Base-by-base conservation (phyloP, 495 filamentous ascomycete species). In the Cercophora samala region DNA sequence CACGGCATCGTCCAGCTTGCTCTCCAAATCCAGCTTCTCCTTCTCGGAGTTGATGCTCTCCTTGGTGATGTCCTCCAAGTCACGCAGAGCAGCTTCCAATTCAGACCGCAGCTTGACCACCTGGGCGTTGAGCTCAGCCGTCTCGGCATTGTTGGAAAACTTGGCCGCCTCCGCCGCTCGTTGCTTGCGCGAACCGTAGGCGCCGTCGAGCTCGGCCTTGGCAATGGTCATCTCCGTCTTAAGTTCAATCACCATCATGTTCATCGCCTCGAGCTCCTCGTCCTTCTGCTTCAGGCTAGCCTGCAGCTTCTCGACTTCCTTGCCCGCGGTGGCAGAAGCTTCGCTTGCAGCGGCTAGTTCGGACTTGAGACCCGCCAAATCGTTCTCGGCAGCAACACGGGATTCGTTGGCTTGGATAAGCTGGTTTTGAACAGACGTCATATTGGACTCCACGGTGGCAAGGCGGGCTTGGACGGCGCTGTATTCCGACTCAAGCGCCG, bases 141-240 rank as follows among this genome's bases (percentile, higher is more conserved):
- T 80, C 74, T 93, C 89, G 25, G 83, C 83, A 65, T 85, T 84
- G 59, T 92, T 83, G 46, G 84, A 84, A 4, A 92, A 85, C 51
- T 86, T 82, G 1, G 91, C 88, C 18, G 86, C 88, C 73, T 92
- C 89, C 0, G 90, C 90, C 5, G 91, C 92, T 23, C 92, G 87
- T 75, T 95, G 82, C 52, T 88, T 85, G 64, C 91, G 82, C 11
- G 86, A 86, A 26, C 92, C 95, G 73, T 97, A 96, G 21, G 95
- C 94, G 63, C 92, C 91, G 73, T 99, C 95, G 42, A 98, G 89
- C 80, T 99, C 95, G 5, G 95, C 95, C 76, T 91, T 92, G 64
- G 91, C 91, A 78, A 99, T 87, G 58, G 93, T 93, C 65, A 96
- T 81, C 73, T 98, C 95, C 51, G 93, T 98, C 65, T 93, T 92